Percentiles rank a stretch among this genome's conserved stretches.
Conservation (phyloP, 2,329 filamentous ascomycete genomes). For the Cercospora citrullina region DNA sequence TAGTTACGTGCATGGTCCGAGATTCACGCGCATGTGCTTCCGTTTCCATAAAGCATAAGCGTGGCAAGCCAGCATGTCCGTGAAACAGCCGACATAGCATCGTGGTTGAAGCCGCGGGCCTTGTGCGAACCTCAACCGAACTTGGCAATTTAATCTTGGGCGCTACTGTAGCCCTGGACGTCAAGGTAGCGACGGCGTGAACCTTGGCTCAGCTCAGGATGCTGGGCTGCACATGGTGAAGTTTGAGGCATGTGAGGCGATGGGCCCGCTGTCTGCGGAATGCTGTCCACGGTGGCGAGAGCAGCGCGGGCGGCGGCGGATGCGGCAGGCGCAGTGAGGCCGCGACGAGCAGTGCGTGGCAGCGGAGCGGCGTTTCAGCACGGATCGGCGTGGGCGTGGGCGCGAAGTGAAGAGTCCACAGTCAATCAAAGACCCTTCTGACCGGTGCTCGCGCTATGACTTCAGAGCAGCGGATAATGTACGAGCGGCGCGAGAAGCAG, state of each 20-base stretch:
- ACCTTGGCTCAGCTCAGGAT: background rate
- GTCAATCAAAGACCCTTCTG: background rate
- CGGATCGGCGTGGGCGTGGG: background rate
- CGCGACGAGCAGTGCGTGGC: background rate
- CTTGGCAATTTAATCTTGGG: slow-evolving; percentile 15
- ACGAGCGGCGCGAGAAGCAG: slow-evolving; percentile 9
- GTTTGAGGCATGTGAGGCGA: background rate
- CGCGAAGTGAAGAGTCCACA: background rate
- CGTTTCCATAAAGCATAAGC: slow-evolving; percentile 13
- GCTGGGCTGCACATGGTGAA: background rate
- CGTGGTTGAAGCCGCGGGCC: slow-evolving; percentile 18
- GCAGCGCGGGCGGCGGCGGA: background rate
- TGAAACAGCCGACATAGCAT: slow-evolving; percentile 17
- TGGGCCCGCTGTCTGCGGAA: background rate
- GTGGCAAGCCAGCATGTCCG: slow-evolving; percentile 13
- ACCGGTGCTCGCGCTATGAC: slow-evolving; percentile 8
- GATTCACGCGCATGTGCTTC: slow-evolving; percentile 16
- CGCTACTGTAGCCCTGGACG: slow-evolving; percentile 9
- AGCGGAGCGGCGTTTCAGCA: background rate
- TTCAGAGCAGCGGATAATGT: background rate
- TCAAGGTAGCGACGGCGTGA: slow-evolving; percentile 12
- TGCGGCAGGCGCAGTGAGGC: background rate
- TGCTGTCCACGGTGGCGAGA: background rate
- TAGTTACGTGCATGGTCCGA: slow-evolving; percentile 14
- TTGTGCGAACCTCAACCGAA: slow-evolving; percentile 15